Evolutionary conservation across 345 rosid species (phyloP), one percentile per base, ranked within the genome.

Genomic region (Barbarea vulgaris): DNA sequence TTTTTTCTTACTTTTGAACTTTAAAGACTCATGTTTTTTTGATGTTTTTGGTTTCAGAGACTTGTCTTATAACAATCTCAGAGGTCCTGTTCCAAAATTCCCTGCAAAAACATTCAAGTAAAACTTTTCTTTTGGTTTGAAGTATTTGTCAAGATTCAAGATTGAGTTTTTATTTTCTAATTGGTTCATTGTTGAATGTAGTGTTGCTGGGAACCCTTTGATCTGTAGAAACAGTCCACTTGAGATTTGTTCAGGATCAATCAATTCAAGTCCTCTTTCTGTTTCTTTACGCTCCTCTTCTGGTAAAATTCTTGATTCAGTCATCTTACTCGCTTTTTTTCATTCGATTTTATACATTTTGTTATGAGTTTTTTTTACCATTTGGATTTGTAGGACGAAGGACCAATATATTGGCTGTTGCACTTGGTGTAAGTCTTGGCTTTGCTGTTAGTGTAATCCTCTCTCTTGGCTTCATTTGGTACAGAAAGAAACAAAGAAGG

Each of bases 11-110:
- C 8, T 4, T 47, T 17, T 19, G 65, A 22, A 7, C 33, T 1
- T 22, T 2, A 2, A 22, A 41, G 42, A 18, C 67, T 75, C 60
- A 50, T 51, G 63, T 50, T 72, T 75, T 75, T 74, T 36, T 72
- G 25, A 30, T 67, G 61, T 11, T 67, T 12, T 67, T 74, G 33
- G 70, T 70, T 82, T 80, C 87, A 93, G 97, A 83, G 98, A 93
- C 84, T 83, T 93, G 81, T 93, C 97, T 73, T 93, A 82, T 59
- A 93, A 93, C 88, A 93, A 93, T 81, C 91, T 93, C 58, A 93
- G 89, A 70, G 97, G 97, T 78, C 89, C 84, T 36, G 90, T 91
- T 60, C 90, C 95, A 69, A 89, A 84, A 76, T 86, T 84, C 17
- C 88, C 91, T 21, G 88, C 90, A 22, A 91, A 85, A 78, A 89